Evolutionary conservation across 2,329 filamentous ascomycete species (phyloP), one percentile per base, ranked within the genome.

Genomic region (Fusarium buxicola): DNA sequence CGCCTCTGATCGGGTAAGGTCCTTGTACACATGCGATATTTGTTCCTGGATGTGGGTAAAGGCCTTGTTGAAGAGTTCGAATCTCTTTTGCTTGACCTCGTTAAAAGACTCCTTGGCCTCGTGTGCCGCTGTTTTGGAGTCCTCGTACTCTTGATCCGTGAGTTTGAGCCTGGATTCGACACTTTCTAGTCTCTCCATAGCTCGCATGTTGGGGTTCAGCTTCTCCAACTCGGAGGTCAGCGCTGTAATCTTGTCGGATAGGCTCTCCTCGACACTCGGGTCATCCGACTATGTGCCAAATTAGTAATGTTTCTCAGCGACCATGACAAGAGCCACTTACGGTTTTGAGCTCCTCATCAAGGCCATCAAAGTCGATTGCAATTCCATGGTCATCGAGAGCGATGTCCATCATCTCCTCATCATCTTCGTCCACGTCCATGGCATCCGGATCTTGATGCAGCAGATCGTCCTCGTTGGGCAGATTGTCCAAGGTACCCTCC

Each of bases 191-290:
- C 94, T 91, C 73, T 98, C 93, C 77, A 94, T 92, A 8, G 94
- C 95, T 69, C 94, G 92, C 87, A 97, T 96, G 76, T 99, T 98
- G 24, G 95, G 95, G 60, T 95, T 94, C 76, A 98, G 89, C 77
- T 97, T 97, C 73, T 97, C 93, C 16, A 99, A 86, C 68, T 97
- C 92, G 28, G 84, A 81, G 39, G 89, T 88, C 9, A 99, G 83
- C 25, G 84, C 84, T 16, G 85, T 82, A 64, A 99, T 92, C 70
- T 88, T 89, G 50, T 96, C 92, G 49, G 90, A 86, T 2, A 99
- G 83, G 55, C 85, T 84, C 40, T 91, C 87, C 72, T 97, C 94
- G 21, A 90, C 79, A 58, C 88, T 86, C 15, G 89, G 82, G 53
- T 91, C 89, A 48, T 88, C 84, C 59, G 89, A 86, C 87, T 94